phyloP scores from a whole-genome alignment of 257 asterid genomes.

The Osmanthus fragrans region DNA sequence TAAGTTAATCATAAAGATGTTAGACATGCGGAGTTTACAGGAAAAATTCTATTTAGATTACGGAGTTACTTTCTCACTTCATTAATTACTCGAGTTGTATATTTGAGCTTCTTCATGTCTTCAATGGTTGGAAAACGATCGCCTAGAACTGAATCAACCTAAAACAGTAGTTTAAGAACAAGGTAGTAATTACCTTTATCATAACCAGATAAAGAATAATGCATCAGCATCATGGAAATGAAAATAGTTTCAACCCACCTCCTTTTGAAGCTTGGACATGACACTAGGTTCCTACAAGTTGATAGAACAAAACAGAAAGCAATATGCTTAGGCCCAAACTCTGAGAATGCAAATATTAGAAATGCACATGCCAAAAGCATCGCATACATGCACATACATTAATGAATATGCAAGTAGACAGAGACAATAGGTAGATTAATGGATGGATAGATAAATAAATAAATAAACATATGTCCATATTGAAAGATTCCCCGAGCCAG shows the following conservation, averaged over 20 bases:
- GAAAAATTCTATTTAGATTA: conserved; percentile 5
- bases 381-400: not conserved
- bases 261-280: conserved; percentile 90
- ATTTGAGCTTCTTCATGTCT: conserved; percentile 92
- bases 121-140: conserved; percentile 89
- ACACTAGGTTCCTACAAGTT: conserved; percentile 77
- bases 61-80: conserved; percentile 59
- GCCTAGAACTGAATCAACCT: conserved; percentile 92
- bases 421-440: not conserved
- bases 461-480: not conserved
- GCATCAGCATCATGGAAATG: not conserved
- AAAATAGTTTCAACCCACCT: conserved; percentile 49
- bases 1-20: conserved; percentile 18
- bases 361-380: not conserved
- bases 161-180: conserved; percentile 28
- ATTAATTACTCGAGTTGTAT: conserved; percentile 87
- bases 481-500: not conserved
- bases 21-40: conserved; percentile 13
- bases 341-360: not conserved
- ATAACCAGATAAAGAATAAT: conserved; percentile 8
- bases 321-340: not conserved
- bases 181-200: conserved; percentile 19
- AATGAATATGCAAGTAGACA: not conserved
- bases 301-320: conserved; percentile 15
- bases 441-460: not conserved